Base-by-base conservation (phyloP, 179 eudicot species). In the Silene coronaria region DNA sequence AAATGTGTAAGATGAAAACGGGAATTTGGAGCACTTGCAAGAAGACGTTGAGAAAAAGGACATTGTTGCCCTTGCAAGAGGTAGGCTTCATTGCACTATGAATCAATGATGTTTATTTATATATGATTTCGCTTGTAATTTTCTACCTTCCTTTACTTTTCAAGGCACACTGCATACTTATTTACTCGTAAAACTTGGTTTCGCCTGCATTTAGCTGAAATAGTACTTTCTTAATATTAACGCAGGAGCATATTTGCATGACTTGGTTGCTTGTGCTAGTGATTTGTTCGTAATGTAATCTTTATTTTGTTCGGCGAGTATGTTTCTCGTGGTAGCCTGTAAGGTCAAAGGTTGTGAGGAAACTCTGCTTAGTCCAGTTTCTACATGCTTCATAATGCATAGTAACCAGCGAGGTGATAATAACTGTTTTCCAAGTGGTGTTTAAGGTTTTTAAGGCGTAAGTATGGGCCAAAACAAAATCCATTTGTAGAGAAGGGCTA, bases 1-100 rank as follows among this genome's bases (percentile, higher is more conserved):
- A 6, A 12, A 73, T 36, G 65, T 71, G 28, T 17, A 77, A 85
- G 98, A 89, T 71, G 75, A 78, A 26, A 77, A 78, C 65, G 85
- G 73, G 36, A 81, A 77, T 64, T 68, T 79, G 66, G 80, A 38
- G 66, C 81, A 88, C 66, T 65, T 67, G 28, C 71, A 58, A 64
- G 85, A 77, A 65, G 80, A 80, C 28, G 75, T 84, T 42, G 80
- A 67, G 59, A 82, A 83, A 75, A 86, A 86, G 81, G 98, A 94
- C 67, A 85, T 94, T 51, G 82, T 92, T 77, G 91, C 96, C 66
- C 90, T 94, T 66, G 98, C 98, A 53, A 89, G 95, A 90, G 98
- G 98, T 93, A 86, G 38, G 70, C 27, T 77, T 71, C 3, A 34
- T 42, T 48, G 62, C 22, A 24, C 26, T 58, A 4, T 75, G 57